Base-by-base conservation (phyloP, 345 rosid genomes). In the Eucalyptus erythrocorys region DNA sequence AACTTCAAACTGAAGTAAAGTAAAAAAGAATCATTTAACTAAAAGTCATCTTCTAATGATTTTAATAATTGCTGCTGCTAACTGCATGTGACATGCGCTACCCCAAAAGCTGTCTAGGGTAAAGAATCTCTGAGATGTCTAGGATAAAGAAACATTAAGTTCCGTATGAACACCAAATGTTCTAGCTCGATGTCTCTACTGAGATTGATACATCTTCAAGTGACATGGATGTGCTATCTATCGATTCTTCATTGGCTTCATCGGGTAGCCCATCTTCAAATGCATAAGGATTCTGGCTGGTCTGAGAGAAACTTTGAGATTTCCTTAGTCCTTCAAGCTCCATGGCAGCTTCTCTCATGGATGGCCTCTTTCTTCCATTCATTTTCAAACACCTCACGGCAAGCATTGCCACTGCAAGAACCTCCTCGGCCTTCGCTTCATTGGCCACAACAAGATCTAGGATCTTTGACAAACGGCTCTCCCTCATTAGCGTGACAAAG, bases 301-400 rank as follows among this genome's bases (percentile, higher is more conserved):
- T 53, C 59, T 53, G 59, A 53, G 59, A 53, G 59, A 53, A 53
- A 53, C 59, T 53, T 53, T 61, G 71, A 30, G 17, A 61, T 30
- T 61, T 13, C 71, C 88, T 76, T 3, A 86, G 50, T 21, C 89
- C 92, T 42, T 90, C 90, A 51, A 92, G 61, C 49, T 92, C 92
- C 80, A 85, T 71, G 2, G 88, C 68, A 3, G 90, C 91, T 13
- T 90, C 90, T 82, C 90, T 91, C 93, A 92, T 92, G 22, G 87
- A 24, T 2, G 93, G 93, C n/a, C 93, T 92, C 27, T 90, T 89
- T 64, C 87, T 91, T 10, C 92, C 91, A 40, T 59, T 89, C 6
- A 89, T 3, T 61, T 24, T 87, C 87, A 91, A 32, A 34, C 92
- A 92, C 48, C 88, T 59, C 17, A 37, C 79, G 10, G 91, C 91